A percentile compares a stretch with the other conserved stretches of the same genome.
Conservation (phyloP, 176 grass and related monocot genomes). For the Bothriochloa decipiens region DNA sequence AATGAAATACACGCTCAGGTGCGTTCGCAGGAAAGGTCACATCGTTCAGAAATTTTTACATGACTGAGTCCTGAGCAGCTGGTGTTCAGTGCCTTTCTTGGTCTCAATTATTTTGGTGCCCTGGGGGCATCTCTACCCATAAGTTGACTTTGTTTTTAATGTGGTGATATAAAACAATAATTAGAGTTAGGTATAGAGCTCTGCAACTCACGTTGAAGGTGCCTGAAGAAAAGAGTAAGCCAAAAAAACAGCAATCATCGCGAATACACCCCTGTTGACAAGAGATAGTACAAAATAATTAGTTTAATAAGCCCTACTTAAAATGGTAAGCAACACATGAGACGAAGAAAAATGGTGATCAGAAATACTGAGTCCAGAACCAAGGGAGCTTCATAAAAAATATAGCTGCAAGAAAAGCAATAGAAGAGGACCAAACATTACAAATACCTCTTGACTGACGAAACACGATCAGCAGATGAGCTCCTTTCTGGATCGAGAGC, state of each 20-base stretch:
- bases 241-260: constrained; percentile 96
- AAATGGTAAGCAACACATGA: constrained; percentile 18
- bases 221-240: constrained; percentile 99
- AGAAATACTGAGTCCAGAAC: neutral
- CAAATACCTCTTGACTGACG: constrained; percentile 83
- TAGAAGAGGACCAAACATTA: neutral
- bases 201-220: constrained; percentile 87
- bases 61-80: neutral
- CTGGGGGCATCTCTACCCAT: neutral
- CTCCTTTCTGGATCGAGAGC: constrained; percentile 87
- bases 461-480: constrained; percentile 60
- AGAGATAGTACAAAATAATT: neutral
- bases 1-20: neutral
- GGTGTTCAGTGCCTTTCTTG: neutral
- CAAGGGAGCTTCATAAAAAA: constrained; percentile 9
- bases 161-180: neutral
- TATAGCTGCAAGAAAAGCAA: neutral
- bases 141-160: neutral
- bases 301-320: constrained; percentile 1
- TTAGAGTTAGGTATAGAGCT: neutral
- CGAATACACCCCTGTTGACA: constrained; percentile 83
- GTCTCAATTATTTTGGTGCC: neutral
- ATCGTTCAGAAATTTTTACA: neutral
- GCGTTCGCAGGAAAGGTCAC: neutral
- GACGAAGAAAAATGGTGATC: constrained; percentile 14